Evolutionary conservation across 768 basidiomycete genomes (phyloP).

Genomic region (Boletus sp.): DNA sequence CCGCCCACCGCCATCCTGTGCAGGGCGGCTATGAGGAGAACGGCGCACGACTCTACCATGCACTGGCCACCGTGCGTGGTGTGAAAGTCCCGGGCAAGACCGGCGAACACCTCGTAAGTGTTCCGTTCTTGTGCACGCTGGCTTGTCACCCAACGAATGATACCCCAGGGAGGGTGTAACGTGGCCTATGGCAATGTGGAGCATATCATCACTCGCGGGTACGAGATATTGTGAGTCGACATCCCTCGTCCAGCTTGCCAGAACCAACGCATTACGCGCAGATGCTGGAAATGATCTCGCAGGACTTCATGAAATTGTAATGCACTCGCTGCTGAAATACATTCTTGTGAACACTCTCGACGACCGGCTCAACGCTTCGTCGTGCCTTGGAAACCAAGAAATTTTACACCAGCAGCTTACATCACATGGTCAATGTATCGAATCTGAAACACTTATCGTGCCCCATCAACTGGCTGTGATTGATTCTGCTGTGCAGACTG

Average conservation of each 20-base stretch:
- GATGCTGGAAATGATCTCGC: conserved; percentile 37
- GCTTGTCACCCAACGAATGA: neutral
- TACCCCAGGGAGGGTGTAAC: conserved; percentile 40
- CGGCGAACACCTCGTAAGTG: conserved; percentile 62
- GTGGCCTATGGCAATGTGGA: conserved; percentile 41
- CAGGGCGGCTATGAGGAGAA: conserved; percentile 76
- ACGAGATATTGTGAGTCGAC: conserved; percentile 43
- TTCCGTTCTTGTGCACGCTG: neutral
- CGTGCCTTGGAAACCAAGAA: neutral
- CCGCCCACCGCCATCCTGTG: conserved; percentile 55
- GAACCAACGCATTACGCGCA: conserved; percentile 10
- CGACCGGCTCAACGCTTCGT: neutral
- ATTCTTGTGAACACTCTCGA: neutral
- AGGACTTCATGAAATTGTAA: neutral
- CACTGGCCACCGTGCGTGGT: conserved; percentile 48
- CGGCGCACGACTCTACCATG: conserved; percentile 69
- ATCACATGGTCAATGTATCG: conserved; percentile 1
- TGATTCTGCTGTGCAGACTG: conserved; percentile 32
- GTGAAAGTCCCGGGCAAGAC: conserved; percentile 72
- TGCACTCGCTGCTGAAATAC: neutral
- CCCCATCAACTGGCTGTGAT: conserved; percentile 30
- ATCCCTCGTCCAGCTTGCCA: neutral
- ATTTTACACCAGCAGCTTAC: conserved; percentile 8
- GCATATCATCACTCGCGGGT: conserved; percentile 36
- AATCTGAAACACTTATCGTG: conserved; percentile 17